Percentiles rank a stretch among this genome's conserved stretches.
These are phyloP conservation scores for Ceratobasidium papillatum DNA, from an alignment of 1,284 basidiomycete species.

Conservation along the genomic window DNA sequence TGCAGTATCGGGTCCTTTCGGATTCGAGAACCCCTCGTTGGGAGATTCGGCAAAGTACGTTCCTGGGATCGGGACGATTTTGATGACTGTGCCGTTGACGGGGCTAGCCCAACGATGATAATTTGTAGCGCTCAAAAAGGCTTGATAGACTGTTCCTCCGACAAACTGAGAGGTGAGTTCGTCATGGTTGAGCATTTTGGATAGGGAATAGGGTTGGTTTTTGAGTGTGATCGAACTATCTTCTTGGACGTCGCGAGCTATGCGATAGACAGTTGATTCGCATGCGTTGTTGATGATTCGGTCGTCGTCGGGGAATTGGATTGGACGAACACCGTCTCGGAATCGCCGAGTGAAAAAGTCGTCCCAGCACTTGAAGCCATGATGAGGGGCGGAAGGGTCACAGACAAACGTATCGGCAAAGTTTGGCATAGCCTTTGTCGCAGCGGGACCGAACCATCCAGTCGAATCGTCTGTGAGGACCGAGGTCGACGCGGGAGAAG, in stretches of 20 bases:
- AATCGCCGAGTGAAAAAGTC: conserved; percentile 63
- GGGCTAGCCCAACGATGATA: conserved; percentile 68
- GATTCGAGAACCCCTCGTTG: conserved; percentile 37
- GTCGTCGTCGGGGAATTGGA: conserved; percentile 53
- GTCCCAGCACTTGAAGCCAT: conserved; percentile 64
- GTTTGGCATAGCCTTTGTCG: conserved; percentile 50
- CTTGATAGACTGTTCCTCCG: conserved; percentile 65
- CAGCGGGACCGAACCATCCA: conserved; percentile 60
- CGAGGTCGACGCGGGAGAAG: conserved; percentile 55
- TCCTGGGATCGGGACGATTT: conserved; percentile 58
- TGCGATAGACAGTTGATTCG: conserved; percentile 58
- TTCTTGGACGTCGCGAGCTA: conserved; percentile 51
- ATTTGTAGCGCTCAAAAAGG: conserved; percentile 58
- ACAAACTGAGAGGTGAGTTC: conserved; percentile 53
- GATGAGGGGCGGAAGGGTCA: conserved; percentile 53
- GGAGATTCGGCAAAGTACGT: conserved; percentile 59
- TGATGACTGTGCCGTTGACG: conserved; percentile 59
- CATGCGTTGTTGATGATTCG: conserved; percentile 58
- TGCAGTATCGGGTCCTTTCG: conserved; percentile 49
- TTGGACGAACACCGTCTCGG: conserved; percentile 54
- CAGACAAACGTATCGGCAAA: conserved; percentile 56
- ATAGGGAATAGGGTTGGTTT: conserved; percentile 57
- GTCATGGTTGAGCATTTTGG: conserved; percentile 56
- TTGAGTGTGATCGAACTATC: conserved; percentile 61
- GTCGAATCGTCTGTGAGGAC: conserved; percentile 53